These are phyloP conservation scores for Aphanomyces cochlioides DNA, from an alignment of 352 stramenopile genomes.

Conservation along the genomic window DNA sequence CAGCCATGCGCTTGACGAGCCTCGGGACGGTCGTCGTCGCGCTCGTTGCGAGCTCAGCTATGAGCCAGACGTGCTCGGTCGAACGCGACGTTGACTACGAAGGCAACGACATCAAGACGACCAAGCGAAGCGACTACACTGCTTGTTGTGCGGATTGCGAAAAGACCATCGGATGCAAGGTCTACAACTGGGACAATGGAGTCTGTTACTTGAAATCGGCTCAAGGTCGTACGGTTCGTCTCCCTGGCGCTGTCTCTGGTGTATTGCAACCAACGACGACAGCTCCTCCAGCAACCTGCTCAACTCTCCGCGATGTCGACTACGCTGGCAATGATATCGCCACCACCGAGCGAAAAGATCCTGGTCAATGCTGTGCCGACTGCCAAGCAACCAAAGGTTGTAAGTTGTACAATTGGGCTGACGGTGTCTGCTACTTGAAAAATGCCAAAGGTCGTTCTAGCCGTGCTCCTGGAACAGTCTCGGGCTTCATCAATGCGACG, in stretches of 20 bases:
- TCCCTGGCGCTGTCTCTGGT: neutral
- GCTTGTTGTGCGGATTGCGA: constrained; percentile 5
- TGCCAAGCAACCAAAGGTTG: constrained; percentile 9
- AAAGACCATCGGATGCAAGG: neutral
- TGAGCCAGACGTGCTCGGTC: neutral
- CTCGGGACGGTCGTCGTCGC: neutral
- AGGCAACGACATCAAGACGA: constrained; percentile 3
- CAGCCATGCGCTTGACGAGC: no score
- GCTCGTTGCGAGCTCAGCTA: neutral
- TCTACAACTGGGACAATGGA: constrained; percentile 12
- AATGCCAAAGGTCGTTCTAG: neutral
- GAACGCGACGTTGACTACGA: neutral
- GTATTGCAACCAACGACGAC: neutral
- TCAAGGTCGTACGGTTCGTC: neutral
- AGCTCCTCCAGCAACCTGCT: neutral
- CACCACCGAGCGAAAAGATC: neutral
- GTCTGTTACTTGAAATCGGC: constrained; percentile 11
- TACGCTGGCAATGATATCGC: neutral
- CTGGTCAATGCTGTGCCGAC: constrained; percentile 4
- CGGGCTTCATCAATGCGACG: neutral
- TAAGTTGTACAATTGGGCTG: constrained; percentile 17
- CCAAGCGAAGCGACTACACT: neutral
- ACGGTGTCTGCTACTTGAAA: constrained; percentile 15
- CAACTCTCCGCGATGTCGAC: neutral
- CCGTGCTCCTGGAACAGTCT: neutral